Base-by-base conservation (phyloP, 495 filamentous ascomycete genomes). In the Staphylotrichum longicolle region DNA sequence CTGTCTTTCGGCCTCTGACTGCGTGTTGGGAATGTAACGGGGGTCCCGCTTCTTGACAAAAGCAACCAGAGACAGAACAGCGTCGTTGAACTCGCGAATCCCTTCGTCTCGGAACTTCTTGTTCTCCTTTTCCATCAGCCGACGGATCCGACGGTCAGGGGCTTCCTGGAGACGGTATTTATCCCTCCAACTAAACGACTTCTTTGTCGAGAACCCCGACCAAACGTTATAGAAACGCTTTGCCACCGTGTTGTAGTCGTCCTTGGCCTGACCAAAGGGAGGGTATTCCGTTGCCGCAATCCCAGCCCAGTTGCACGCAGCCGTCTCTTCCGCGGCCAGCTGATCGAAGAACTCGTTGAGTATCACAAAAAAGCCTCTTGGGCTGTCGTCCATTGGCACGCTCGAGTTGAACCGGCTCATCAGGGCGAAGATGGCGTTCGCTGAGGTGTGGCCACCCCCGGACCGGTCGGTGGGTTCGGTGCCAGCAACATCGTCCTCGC, bases 81-180 rank as follows among this genome's bases (percentile, higher is more conserved):
- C 88, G 64, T 96, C 91, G 75, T 96, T 98, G 76, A 93, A 98
- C 60, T 96, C 89, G 46, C 88, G 84, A 35, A 91, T 85, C 2
- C 84, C 90, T 42, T 90, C 88, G 8, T 96, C 91, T 59, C 94
- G 82, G n/a, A 89, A 74, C 47, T 86, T 86, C 65, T 86, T 90
- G 72, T 99, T 99, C 74, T 96, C 93, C 71, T 96, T 96, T 70
- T 97, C 95, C 86, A 98, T 94, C 61, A 91, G 66, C 53, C 95
- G 82, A 63, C 95, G 85, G 33, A 89, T 76, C 42, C 88, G 84
- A 54, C 94, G 86, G 75, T 99, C 94, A 10, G 90, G 91, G 1
- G 93, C 93, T 56, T 97, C 91, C 0, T 86, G 86, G 48, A 88
- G 81, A 41, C 88, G 85, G 70, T 93, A 93, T 50, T 78, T 76